These are phyloP conservation scores for Gentiana dahurica DNA, from an alignment of 257 asterid genomes.

Conservation along the genomic window DNA sequence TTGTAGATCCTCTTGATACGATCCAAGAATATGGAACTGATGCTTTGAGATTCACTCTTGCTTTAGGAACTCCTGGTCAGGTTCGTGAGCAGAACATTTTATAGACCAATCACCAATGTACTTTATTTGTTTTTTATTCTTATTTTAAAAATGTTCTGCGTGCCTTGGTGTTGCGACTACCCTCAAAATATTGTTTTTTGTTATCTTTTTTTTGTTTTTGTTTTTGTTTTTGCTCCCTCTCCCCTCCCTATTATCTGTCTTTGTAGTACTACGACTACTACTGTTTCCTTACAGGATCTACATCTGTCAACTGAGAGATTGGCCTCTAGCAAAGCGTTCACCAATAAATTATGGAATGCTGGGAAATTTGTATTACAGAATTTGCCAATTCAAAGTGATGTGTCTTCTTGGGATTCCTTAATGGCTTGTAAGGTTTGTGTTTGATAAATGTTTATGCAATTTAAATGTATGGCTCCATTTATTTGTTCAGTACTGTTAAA, in stretches of 20 bases:
- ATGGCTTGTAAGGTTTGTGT: conserved; percentile 47
- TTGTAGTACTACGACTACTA: too few species aligned
- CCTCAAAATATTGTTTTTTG: too few species aligned
- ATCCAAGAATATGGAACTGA: conserved; percentile 88
- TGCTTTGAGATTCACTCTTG: conserved; percentile 90
- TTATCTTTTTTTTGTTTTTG: too few species aligned
- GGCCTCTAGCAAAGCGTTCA: conserved; percentile 84
- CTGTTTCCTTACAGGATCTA: conserved; percentile 53
- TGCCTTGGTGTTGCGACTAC: too few species aligned
- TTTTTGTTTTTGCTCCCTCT: too few species aligned
- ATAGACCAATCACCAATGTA: too few species aligned
- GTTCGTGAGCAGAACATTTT: conserved; percentile 23
- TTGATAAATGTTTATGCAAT: conserved; percentile 1
- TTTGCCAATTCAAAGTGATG: conserved; percentile 64
- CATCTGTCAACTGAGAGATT: conserved; percentile 82
- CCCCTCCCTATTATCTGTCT: too few species aligned
- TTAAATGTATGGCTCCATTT: background rate
- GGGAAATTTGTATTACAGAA: conserved; percentile 93
- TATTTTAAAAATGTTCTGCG: too few species aligned
- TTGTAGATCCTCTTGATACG: conserved; percentile 82
- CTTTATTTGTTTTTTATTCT: too few species aligned
- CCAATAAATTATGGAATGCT: conserved; percentile 98
- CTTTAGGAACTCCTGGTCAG: conserved; percentile 98
- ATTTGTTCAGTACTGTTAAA: background rate
- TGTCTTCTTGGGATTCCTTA: conserved; percentile 60